Evolutionary conservation across 257 asterid species (phyloP).

Genomic region (Handroanthus guayacan): DNA sequence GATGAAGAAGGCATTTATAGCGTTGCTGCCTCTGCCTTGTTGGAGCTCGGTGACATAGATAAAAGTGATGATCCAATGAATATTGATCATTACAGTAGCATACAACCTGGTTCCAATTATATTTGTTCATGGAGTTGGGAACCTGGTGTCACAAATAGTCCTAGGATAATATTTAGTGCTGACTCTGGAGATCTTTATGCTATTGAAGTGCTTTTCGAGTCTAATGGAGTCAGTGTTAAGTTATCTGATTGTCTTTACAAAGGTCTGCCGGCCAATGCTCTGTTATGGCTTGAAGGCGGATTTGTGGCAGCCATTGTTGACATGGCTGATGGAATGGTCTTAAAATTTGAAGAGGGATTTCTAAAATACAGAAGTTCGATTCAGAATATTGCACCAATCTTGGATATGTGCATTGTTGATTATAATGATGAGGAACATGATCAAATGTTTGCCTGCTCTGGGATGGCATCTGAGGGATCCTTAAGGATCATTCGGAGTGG

Average conservation of each 20-base stretch:
- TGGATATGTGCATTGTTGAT: constrained; percentile 90
- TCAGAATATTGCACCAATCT: constrained; percentile 91
- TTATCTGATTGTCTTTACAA: constrained; percentile 86
- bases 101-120: constrained; percentile 73
- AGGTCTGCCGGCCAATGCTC: constrained; percentile 74
- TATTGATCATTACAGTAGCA: constrained; percentile 64
- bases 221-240: constrained; percentile 65
- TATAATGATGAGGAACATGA: constrained; percentile 80
- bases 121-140: constrained; percentile 98
- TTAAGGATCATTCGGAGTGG: constrained; percentile 91
- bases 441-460: constrained; percentile 98
- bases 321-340: constrained; percentile 97
- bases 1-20: constrained; percentile 89
- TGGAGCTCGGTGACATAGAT: constrained; percentile 91
- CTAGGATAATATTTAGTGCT: constrained; percentile 80
- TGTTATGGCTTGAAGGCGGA: constrained; percentile 88
- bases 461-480: constrained; percentile 94
- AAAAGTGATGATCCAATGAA: constrained; percentile 89
- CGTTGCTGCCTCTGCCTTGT: constrained; percentile 96
- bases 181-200: constrained; percentile 89
- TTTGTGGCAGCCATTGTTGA: constrained; percentile 82
- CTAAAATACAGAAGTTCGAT: constrained; percentile 75
- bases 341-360: constrained; percentile 76
- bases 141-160: constrained; percentile 57
- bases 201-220: constrained; percentile 72